Evolutionary conservation across 1,284 basidiomycete genomes (phyloP), one percentile per base, ranked within the genome.

Genomic region (Stygiomarasmius scandens): DNA sequence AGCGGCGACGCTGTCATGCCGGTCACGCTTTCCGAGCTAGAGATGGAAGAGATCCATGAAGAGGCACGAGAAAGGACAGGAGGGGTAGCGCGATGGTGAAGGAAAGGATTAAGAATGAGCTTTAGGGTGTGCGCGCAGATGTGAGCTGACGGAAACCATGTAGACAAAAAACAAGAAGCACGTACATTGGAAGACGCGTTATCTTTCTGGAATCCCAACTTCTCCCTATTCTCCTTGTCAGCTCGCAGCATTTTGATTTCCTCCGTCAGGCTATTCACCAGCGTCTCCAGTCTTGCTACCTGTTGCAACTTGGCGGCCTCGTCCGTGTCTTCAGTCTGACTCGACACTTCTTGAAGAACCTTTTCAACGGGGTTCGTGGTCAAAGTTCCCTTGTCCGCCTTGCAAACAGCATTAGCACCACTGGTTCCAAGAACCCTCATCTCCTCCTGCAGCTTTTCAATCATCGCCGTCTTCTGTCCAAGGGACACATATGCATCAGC

Each of bases 401-500:
- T 12, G 14, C 16, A n/a, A n/a, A n/a, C n/a, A 6, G 16, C 38
- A 4, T 41, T 41, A 16, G 6, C 38, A 19, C 38, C 14, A 14
- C 14, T 34, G 32, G 32, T 45, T 25, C 50, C 32, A 62, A 61
- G 22, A 71, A 53, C 25, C 27, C 32, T 25, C 64, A 67, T 67
- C 62, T 82, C 77, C 56, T 75, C 71, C 58, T 82, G 76, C 32
- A 89, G 69, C 3, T 67, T 71, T 32, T 79, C 75, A 56, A 90
- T 82, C 8, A 73, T 67, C 16, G 74, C 70, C 2, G 79, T 74
- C 70, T 90, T 90, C 64, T 86, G 79, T 29, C 80, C 78, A 58
- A 90, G 73, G 0, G 84, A 83, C 23, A 74, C 69, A 65, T 85
- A 87, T 2, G 86, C 86, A 45, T 83, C 79, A 25, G 79, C 75